phyloP scores from a whole-genome alignment of 1,284 basidiomycete species.

The Boletus putidus region DNA sequence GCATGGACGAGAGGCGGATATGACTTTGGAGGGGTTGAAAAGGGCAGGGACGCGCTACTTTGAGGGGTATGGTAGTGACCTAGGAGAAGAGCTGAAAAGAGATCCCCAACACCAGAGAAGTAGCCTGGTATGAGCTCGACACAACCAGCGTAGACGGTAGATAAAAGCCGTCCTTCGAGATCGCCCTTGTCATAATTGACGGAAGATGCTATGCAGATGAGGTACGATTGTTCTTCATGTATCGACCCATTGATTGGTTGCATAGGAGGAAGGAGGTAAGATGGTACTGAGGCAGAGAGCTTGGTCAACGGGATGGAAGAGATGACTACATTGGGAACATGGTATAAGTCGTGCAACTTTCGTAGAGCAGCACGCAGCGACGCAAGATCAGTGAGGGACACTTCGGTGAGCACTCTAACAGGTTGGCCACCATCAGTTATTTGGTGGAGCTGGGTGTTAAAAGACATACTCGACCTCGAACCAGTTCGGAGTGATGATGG shows the following conservation, averaged over 20 bases:
- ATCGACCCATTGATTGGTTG: constrained; percentile 4
- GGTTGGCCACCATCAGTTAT: constrained; percentile 12
- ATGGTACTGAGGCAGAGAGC: constrained; percentile 53
- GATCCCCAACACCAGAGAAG: constrained; percentile 95
- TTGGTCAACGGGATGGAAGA: constrained; percentile 80
- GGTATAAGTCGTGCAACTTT: constrained; percentile 72
- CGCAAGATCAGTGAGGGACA: constrained; percentile 61
- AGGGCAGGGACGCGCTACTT: constrained; percentile 10
- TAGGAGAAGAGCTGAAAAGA: constrained; percentile 92
- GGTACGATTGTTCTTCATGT: constrained; percentile 45
- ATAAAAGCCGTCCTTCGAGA: constrained; percentile 24
- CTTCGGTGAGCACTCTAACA: constrained; percentile 70
- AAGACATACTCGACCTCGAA: constrained; percentile 92
- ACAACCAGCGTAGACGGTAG: constrained; percentile 63
- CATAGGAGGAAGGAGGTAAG: constrained; percentile 39
- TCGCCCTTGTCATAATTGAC: constrained; percentile 22
- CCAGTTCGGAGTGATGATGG: constrained; percentile 96
- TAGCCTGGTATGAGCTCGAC: constrained; percentile 88
- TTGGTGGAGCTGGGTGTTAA: neutral
- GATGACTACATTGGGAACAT: constrained; percentile 86
- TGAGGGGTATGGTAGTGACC: constrained; percentile 65
- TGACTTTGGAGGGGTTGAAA: constrained; percentile 11
- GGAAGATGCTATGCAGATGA: constrained; percentile 80
- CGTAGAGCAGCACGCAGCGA: constrained; percentile 71
- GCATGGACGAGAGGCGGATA: constrained; percentile 44